Conservation (phyloP, 2,329 filamentous ascomycete species). For the Chrysoporthe austroafricana region DNA sequence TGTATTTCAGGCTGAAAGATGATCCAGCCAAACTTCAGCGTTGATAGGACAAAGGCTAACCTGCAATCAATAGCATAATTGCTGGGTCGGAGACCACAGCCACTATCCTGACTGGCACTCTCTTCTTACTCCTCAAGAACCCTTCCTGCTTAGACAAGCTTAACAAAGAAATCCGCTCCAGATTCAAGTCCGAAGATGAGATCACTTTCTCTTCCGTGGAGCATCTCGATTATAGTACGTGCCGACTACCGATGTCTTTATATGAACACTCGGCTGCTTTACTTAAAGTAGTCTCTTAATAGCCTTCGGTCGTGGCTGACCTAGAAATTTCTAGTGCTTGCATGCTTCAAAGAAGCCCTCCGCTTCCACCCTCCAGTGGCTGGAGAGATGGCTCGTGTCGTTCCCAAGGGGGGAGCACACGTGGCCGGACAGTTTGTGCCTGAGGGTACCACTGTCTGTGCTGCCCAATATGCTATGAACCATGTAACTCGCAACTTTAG, state of each 20-base stretch:
- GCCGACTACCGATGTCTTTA: conserved; percentile 40
- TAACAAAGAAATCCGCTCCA: conserved; percentile 42
- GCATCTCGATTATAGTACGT: conserved; percentile 44
- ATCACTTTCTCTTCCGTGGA: conserved; percentile 40
- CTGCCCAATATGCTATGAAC: conserved; percentile 51
- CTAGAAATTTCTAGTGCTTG: conserved; percentile 32
- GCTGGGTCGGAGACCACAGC: conserved; percentile 43
- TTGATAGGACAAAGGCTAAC: background rate
- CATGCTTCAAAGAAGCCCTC: conserved; percentile 42
- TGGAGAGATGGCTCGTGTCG: conserved; percentile 36
- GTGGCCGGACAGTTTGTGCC: conserved; percentile 40
- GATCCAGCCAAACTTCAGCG: no score
- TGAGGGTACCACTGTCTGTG: conserved; percentile 42
- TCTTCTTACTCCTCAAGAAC: conserved; percentile 38
- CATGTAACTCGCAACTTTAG: conserved; percentile 49
- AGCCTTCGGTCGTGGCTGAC: conserved; percentile 1
- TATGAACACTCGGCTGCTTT: background rate
- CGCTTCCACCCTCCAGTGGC: conserved; percentile 41
- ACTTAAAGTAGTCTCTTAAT: no score
- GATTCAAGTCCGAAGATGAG: conserved; percentile 41
- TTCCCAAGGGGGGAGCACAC: conserved; percentile 38
- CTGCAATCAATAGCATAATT: conserved; percentile 29
- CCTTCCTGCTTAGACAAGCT: conserved; percentile 38
- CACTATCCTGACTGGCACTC: conserved; percentile 36
- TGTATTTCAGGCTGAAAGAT: background rate